Evolutionary conservation across 352 stramenopile species (phyloP), one percentile per base, ranked within the genome.

Genomic region (Pythium monospermum): DNA sequence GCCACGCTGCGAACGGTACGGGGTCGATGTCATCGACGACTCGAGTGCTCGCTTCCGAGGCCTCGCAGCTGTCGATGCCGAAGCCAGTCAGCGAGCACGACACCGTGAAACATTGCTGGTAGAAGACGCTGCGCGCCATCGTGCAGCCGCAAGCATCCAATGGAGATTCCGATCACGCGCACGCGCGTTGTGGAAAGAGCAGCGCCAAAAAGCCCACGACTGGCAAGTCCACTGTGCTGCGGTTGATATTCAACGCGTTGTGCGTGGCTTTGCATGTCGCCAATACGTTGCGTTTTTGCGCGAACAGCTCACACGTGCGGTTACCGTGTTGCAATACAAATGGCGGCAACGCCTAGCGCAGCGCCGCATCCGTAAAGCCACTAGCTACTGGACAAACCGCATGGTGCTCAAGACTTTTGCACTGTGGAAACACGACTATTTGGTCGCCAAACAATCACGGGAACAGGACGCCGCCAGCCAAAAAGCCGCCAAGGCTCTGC

Each of bases 301-400:
- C 23, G 44, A 52, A 7, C 66, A 69, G 23, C 52, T 73, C 0
- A 69, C 47, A 4, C 69, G 54, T 31, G 69, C 66, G 1, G 63
- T 85, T 1, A 57, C 85, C 21, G 66, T 76, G 25, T 57, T 87
- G 7, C 76, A 91, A 49, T 85, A 83, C 30, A 40, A 58, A 19
- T 91, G 76, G 79, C 70, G 76, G 0, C 76, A 70, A 18, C 58
- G 66, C 13, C 57, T 66, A 28, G 51, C 76, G 6, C 61, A 77
- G 28, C 73, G 75, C 11, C 66, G 69, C 5, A 66, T 85, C 10
- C 68, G 73, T 4, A 64, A 64, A n/a, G 76, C 79, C 1, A 53
- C 73, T 0, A 72, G 61, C 21, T 85, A 83, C 45, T 91, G 79
- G 79, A 76, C 62, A 2, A 87, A 83, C 38, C 74, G 64, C 4